Evolutionary conservation across 306 rosid genomes (phyloP).

Genomic region (Acmispon strigosus): DNA sequence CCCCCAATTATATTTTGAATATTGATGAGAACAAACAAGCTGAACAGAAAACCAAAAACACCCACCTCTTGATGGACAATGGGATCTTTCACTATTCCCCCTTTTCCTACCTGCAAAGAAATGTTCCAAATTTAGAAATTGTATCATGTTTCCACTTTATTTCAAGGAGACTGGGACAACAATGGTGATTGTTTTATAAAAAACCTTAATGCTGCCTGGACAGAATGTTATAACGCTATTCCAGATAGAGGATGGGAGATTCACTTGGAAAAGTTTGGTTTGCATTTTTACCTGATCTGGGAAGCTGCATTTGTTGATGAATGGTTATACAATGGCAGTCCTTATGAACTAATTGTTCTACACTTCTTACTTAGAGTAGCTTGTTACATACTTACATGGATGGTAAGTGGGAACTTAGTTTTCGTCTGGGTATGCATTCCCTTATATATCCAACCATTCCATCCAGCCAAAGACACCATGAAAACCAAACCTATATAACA

Average conservation of each 20-base stretch:
- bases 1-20: neutral
- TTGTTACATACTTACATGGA: too few species aligned
- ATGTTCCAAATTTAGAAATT: neutral
- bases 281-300: too few species aligned
- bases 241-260: neutral
- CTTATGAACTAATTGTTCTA: too few species aligned
- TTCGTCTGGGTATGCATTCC: neutral
- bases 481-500: neutral
- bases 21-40: neutral
- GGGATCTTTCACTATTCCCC: constrained; percentile 55
- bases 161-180: neutral
- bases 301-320: too few species aligned
- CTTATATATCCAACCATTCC: neutral
- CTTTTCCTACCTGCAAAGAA: constrained; percentile 43
- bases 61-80: constrained; percentile 46
- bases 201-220: neutral
- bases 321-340: too few species aligned
- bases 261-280: neutral
- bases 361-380: too few species aligned
- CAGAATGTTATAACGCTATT: neutral
- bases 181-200: constrained; percentile 17
- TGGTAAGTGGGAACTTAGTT: too few species aligned
- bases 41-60: constrained; percentile 1
- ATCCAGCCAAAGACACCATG: neutral
- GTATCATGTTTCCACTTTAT: neutral